phyloP scores from a whole-genome alignment of 108 stramenopile species.

The Pseudonitzschia multiseries region DNA sequence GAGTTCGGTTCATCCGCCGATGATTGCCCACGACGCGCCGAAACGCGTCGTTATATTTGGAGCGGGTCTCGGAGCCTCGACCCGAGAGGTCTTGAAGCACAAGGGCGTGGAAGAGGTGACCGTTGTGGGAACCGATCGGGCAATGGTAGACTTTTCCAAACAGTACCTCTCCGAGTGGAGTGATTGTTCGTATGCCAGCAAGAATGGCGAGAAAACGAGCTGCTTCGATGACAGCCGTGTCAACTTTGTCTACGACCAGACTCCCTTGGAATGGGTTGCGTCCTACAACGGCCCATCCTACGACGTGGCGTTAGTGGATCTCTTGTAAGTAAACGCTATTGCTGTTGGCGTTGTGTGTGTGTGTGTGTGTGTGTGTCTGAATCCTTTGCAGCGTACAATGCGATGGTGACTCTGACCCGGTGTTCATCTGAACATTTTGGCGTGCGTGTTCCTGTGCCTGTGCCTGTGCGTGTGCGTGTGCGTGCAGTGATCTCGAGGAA shows the following conservation, averaged over 20 bases:
- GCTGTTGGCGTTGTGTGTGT: not conserved
- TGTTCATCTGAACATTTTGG: too few species aligned
- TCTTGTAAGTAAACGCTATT: slow-evolving; percentile 23
- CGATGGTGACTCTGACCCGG: too few species aligned
- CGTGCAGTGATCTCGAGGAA: slow-evolving; percentile 21
- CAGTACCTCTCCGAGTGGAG: slow-evolving; percentile 53
- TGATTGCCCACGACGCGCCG: slow-evolving; percentile 87
- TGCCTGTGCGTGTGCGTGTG: not conserved
- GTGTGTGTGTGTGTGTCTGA: not conserved
- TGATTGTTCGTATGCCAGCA: slow-evolving; percentile 44
- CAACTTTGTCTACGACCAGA: slow-evolving; percentile 53
- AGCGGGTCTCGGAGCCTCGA: slow-evolving; percentile 92
- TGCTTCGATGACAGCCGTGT: slow-evolving; percentile 74
- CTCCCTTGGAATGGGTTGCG: slow-evolving; percentile 4
- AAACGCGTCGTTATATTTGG: slow-evolving; percentile 89
- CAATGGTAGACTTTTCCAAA: slow-evolving; percentile 56
- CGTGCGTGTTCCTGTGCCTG: too few species aligned
- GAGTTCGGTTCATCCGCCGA: slow-evolving; percentile 89
- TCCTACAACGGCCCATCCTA: not conserved
- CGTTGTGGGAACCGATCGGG: slow-evolving; percentile 80
- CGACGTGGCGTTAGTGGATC: slow-evolving; percentile 27
- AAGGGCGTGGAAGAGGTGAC: slow-evolving; percentile 64
- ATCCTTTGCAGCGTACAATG: not conserved
- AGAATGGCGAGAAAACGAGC: slow-evolving; percentile 44
- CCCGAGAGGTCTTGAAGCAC: slow-evolving; percentile 91